phyloP scores from a whole-genome alignment of 345 rosid species.

The Salix suchowensis region DNA sequence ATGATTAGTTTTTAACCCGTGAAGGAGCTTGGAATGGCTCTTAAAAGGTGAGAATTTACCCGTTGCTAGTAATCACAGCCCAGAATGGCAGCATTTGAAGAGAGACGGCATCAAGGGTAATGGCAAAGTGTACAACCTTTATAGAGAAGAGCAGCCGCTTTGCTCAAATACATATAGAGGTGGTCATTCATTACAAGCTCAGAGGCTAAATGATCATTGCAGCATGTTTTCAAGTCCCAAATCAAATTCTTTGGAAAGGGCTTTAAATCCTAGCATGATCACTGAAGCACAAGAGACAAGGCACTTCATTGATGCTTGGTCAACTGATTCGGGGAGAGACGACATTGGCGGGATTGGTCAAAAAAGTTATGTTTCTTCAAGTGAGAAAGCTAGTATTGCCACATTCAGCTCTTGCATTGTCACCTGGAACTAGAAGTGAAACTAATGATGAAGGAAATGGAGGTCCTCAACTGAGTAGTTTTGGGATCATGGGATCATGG shows the following conservation, averaged over 20 bases:
- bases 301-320: conserved; percentile 57
- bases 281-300: conserved; percentile 52
- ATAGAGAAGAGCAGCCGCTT: conserved; percentile 24
- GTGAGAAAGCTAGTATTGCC: conserved; percentile 29
- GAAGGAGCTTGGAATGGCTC: conserved; percentile 79
- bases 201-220: conserved; percentile 26
- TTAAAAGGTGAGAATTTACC: conserved; percentile 47
- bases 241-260: conserved; percentile 28
- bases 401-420: conserved; percentile 50
- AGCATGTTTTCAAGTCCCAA: conserved; percentile 29
- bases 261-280: conserved; percentile 25
- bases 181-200: conserved; percentile 23
- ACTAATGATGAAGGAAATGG: conserved; percentile 21
- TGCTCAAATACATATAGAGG: conserved; percentile 8
- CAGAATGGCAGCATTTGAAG: conserved; percentile 37
- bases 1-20: conserved; percentile 20
- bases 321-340: conserved; percentile 17
- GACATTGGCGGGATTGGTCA: conserved; percentile 21
- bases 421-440: conserved; percentile 32
- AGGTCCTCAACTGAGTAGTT: conserved; percentile 26
- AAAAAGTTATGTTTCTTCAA: conserved; percentile 20
- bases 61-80: conserved; percentile 31
- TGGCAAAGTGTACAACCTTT: conserved; percentile 14
- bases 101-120: conserved; percentile 19
- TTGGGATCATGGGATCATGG: conserved; percentile 18